Conservation (phyloP, 2,329 filamentous ascomycete genomes). For the Colletotrichum sojae region DNA sequence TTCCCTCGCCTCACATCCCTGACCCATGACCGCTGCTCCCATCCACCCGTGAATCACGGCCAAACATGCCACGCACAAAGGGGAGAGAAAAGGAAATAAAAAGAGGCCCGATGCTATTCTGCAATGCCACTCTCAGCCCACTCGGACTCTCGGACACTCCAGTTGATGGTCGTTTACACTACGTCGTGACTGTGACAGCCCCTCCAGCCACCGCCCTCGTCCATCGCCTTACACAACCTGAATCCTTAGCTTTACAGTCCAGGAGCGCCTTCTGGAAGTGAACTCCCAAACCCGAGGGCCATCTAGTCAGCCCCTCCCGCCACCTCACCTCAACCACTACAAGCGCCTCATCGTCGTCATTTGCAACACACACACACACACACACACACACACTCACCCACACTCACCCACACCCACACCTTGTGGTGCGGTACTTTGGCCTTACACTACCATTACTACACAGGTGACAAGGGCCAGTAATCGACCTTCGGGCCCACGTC, state of each 20-base stretch:
- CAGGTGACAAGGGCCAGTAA: background rate
- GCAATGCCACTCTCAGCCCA: constrained; percentile 8
- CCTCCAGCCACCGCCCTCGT: constrained; percentile 13
- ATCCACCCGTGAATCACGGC: background rate
- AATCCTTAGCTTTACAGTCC: constrained; percentile 7
- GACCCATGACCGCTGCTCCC: background rate
- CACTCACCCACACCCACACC: too few species aligned
- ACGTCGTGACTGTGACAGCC: constrained; percentile 11
- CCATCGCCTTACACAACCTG: background rate
- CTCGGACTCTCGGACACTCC: too few species aligned
- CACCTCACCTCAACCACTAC: constrained; percentile 3
- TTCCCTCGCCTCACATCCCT: background rate
- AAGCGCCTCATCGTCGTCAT: constrained; percentile 3
- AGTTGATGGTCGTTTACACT: background rate
- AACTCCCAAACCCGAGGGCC: constrained; percentile 9
- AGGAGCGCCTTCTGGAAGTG: constrained; percentile 20
- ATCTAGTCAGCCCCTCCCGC: constrained; percentile 1
- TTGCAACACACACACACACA: background rate
- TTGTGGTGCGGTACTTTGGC: too few species aligned
- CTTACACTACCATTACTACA: background rate
- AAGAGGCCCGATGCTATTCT: background rate
- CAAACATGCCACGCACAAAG: constrained; percentile 12
- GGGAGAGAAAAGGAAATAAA: background rate
- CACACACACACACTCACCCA: background rate
- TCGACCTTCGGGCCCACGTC: background rate